Conservation (phyloP, 192 early-diverging fungal genomes). For the Backusella luteola region DNA sequence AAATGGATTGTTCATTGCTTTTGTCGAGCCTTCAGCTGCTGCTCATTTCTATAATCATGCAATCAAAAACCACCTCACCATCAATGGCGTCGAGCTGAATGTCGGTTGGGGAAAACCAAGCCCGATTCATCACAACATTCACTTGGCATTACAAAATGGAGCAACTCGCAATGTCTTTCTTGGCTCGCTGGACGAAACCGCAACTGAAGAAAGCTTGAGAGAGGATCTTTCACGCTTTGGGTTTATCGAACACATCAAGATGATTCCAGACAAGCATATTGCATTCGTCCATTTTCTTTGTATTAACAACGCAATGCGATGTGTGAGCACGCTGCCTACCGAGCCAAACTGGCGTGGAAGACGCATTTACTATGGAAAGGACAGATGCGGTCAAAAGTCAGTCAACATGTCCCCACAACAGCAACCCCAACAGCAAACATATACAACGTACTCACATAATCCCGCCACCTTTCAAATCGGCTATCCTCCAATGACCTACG, state of each 20-base stretch:
- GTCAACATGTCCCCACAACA: constrained; percentile 25
- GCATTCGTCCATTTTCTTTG: constrained; percentile 84
- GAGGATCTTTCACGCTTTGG: constrained; percentile 72
- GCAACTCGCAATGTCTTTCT: constrained; percentile 84
- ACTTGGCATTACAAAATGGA: constrained; percentile 61
- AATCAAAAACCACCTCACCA: constrained; percentile 40
- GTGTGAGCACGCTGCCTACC: constrained; percentile 59
- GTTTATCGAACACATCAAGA: constrained; percentile 67
- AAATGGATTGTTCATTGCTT: constrained; percentile 80
- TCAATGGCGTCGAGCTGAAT: constrained; percentile 62
- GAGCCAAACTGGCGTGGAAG: constrained; percentile 56
- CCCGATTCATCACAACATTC: constrained; percentile 46
- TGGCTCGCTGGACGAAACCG: constrained; percentile 65
- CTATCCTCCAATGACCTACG: constrained; percentile 32
- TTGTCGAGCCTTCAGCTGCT: constrained; percentile 68
- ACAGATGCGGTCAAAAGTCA: constrained; percentile 64
- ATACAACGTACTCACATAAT: constrained; percentile 13
- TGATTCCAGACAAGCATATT: constrained; percentile 72
- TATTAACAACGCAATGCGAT: constrained; percentile 69
- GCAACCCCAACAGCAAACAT: constrained; percentile 12
- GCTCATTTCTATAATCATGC: constrained; percentile 58
- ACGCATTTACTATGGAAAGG: constrained; percentile 80
- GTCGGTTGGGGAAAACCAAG: constrained; percentile 79
- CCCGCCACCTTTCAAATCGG: constrained; percentile 21
- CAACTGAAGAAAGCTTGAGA: constrained; percentile 52